Evolutionary conservation across 78 protist species (phyloP).

Genomic region (slime mould (Dictyostelium discoideum)): dicty_2.7 NC_007088.5:6918001-6918500

Average conservation of each 20-base stretch:
- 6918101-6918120: conserved; percentile 29
- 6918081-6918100: conserved; percentile 2
- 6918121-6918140: conserved; percentile 25
- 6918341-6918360: neutral
- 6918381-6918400: conserved; percentile 49
- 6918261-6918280: conserved; percentile 49
- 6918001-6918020: neutral
- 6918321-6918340: neutral
- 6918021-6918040: neutral
- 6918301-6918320: neutral
- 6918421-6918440: conserved; percentile 36
- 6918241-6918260: conserved; percentile 26
- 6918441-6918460: conserved; percentile 60
- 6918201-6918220: conserved; percentile 53
- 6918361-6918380: neutral
- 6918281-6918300: neutral
- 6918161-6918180: conserved; percentile 17
- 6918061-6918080: neutral
- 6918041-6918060: conserved; percentile 1
- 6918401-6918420: conserved; percentile 39
- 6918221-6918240: conserved; percentile 71
- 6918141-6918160: conserved; percentile 42
- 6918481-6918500: conserved; percentile 22
- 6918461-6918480: conserved; percentile 35
- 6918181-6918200: conserved; percentile 35